Evolutionary conservation across 768 basidiomycete genomes (phyloP), one percentile per base, ranked within the genome.

Genomic region (Cystofilobasidium ferigula): DNA sequence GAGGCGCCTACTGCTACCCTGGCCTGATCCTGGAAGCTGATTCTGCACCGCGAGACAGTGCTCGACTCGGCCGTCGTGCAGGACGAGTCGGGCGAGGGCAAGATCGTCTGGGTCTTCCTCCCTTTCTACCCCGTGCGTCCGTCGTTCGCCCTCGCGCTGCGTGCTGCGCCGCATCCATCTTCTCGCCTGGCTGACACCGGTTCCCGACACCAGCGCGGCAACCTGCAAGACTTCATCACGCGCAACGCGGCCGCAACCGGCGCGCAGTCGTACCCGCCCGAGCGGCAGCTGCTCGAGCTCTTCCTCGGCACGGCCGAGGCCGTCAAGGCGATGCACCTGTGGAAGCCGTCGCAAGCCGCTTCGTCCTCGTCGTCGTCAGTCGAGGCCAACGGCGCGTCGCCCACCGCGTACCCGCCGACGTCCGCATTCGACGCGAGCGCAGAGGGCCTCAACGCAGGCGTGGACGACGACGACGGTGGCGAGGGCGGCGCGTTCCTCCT

Each of bases 221-320:
- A 97, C 72, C 81, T 99, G 9, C 95, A 98, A 82, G 92, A 98
- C 73, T 84, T 84, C 35, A 97, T 99, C 69, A 90, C 90, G 12
- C 72, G 80, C 84, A n/a, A n/a, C n/a, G 45, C 86, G 93, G 73
- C 82, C 87, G 36, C 69, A 63, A 14, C 51, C 84, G 90, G 62
- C 88, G 89, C 69, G 83, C 85, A 32, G 83, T 57, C 85, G 47
- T 85, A 85, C 64, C 89, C 91, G 74, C 82, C 90, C 0, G 95
- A 99, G 76, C 82, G 82, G 70, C 87, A 91, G 57, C 88, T 98
- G 80, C 80, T 97, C 40, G 82, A 82, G 53, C 81, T 94, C 42
- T 98, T 99, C 81, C 88, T 85, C 70, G 94, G 94, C 12, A 90
- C 94, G 13, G 98, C 94, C 76, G 83, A 88, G 68, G 95, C 91